Percentiles rank a stretch among this genome's conserved stretches.
Evolutionary conservation across 106 monocot genomes (phyloP).

Genomic region (Dendrobium officinale): DNA sequence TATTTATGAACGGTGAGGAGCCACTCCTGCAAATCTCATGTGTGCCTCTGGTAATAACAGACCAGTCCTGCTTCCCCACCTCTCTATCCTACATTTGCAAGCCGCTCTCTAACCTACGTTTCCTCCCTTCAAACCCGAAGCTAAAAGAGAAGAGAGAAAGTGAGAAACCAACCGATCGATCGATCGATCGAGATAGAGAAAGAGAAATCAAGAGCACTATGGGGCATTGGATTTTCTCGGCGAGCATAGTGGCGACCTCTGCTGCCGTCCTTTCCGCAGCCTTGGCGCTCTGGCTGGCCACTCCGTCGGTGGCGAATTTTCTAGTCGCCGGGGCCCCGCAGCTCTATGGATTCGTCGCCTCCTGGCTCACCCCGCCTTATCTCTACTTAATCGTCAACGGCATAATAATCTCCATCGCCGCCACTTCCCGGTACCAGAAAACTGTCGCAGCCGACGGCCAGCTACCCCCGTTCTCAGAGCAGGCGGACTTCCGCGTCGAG

Average conservation of each 20-base stretch:
- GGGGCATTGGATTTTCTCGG: neutral
- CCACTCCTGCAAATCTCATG: too few relatives aligned
- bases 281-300: conserved; percentile 8
- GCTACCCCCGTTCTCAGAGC: neutral
- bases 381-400: conserved; percentile 24
- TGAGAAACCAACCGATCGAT: too few relatives aligned
- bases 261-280: conserved; percentile 22
- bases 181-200: too few relatives aligned
- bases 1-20: too few relatives aligned
- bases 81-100: too few relatives aligned
- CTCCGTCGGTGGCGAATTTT: neutral
- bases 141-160: too few relatives aligned
- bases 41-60: too few relatives aligned
- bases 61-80: too few relatives aligned
- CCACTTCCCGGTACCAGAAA: conserved; percentile 12
- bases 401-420: conserved; percentile 25
- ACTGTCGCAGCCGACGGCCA: neutral
- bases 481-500: neutral
- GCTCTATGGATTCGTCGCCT: neutral
- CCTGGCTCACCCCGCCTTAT: conserved; percentile 18
- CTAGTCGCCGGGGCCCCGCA: neutral
- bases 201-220: neutral
- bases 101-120: too few relatives aligned
- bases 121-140: too few relatives aligned
- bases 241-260: conserved; percentile 4